phyloP scores from a whole-genome alignment of 352 stramenopile species.

The Pythium monospermum region DNA sequence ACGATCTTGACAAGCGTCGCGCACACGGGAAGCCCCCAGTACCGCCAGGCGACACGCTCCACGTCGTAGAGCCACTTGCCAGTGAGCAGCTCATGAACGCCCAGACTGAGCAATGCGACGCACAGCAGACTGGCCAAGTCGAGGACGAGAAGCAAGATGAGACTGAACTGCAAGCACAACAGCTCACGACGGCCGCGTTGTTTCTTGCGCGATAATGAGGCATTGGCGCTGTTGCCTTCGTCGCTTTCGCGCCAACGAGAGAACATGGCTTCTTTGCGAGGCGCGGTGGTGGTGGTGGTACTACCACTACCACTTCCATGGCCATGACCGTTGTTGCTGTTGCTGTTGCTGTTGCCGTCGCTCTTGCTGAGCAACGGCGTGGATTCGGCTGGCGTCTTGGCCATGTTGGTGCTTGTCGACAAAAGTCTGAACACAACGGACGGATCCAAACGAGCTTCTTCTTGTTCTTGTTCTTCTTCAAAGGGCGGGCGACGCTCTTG shows the following conservation, averaged over 20 bases:
- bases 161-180: conserved; percentile 63
- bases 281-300: background rate
- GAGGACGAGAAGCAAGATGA: conserved; percentile 47
- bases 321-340: conserved; percentile 1
- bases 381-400: too few relatives aligned
- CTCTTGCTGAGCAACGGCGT: conserved; percentile 34
- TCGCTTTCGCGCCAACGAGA: conserved; percentile 48
- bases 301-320: too few relatives aligned
- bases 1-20: conserved; percentile 54
- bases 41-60: conserved; percentile 49
- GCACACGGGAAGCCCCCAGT: conserved; percentile 68
- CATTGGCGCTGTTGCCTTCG: conserved; percentile 8
- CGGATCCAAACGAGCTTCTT: too few relatives aligned
- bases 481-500: too few relatives aligned
- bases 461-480: too few relatives aligned
- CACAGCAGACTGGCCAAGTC: conserved; percentile 49
- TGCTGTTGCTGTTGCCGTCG: conserved; percentile 1
- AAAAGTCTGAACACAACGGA: too few relatives aligned
- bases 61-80: conserved; percentile 46
- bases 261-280: conserved; percentile 36
- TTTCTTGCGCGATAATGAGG: conserved; percentile 8
- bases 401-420: background rate
- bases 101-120: conserved; percentile 50
- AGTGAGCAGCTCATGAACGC: conserved; percentile 26
- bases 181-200: conserved; percentile 38